Evolutionary conservation across 1,139 yeast genomes (phyloP), one percentile per base, ranked within the genome.

Genomic region (Meyerozyma guilliermondii): DNA sequence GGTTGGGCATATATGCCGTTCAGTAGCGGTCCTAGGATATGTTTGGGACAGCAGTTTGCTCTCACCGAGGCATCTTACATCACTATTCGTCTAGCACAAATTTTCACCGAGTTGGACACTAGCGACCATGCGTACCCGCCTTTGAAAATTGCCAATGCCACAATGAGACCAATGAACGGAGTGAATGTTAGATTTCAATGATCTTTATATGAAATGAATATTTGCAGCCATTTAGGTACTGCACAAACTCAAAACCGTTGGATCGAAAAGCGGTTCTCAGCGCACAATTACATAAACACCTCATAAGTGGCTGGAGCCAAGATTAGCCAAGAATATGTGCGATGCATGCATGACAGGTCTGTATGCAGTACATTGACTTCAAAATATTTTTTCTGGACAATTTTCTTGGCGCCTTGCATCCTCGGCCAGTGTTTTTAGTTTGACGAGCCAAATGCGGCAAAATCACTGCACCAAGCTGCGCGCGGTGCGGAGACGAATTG

Each of bases 1-100:
- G 73, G 74, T 27, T 66, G 72, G 71, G 67, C 73, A 5, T 70
- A 65, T 49, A 58, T 69, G 48, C 76, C 76, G 35, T 70, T 70
- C 56, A 69, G 68, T 42, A 71, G 73, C 43, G 74, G 75, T 13
- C 74, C 74, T 38, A 56, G 75, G 50, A 65, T 69, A 34, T 68
- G 74, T 48, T 62, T 70, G 50, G 76, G 74, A 18, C 75, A 70
- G 50, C 75, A 70, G 49, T 70, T 68, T 61, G 75, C 75, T 7
- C 62, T 70, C 40, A 70, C 75, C 13, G 75, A 70, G 53, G 72
- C 73, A 9, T 61, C 69, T 2, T 70, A 65, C 45, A 54, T 63
- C 36, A 33, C 46, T 7, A 20, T 33, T 18, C 23, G 36, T 17
- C 14, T 33, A 8, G 36, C 24, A 5, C 36, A 33, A 16, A 33